Percentiles rank a stretch among this genome's conserved stretches.
Evolutionary conservation across 306 rosid genomes (phyloP).

Genomic region (Begonia loranthoides): DNA sequence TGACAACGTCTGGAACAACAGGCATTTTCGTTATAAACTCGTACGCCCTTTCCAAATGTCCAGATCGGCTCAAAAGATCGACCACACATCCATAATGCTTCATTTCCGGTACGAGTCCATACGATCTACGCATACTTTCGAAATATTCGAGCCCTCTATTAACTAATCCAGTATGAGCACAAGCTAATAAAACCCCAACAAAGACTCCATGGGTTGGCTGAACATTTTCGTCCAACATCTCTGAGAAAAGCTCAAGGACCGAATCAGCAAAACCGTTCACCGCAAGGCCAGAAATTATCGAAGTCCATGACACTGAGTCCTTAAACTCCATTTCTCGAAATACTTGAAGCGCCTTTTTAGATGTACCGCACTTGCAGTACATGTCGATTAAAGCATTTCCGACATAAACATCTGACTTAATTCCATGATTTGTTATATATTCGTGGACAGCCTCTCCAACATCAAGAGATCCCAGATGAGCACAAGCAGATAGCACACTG

Average conservation of each 20-base stretch:
- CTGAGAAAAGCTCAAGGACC: slow-evolving; percentile 42
- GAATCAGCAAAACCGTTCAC: slow-evolving; percentile 72
- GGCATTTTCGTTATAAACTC: slow-evolving; percentile 62
- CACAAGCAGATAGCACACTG: slow-evolving; percentile 81
- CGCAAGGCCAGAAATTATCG: slow-evolving; percentile 65
- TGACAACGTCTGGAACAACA: slow-evolving; percentile 43
- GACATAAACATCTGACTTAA: slow-evolving; percentile 51
- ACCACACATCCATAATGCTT: slow-evolving; percentile 71
- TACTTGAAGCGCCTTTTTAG: slow-evolving; percentile 59
- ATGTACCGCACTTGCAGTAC: slow-evolving; percentile 83
- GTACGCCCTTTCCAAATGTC: slow-evolving; percentile 57
- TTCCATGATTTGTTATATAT: slow-evolving; percentile 30
- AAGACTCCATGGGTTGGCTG: slow-evolving; percentile 57
- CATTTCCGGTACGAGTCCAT: slow-evolving; percentile 59
- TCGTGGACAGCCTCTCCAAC: slow-evolving; percentile 57
- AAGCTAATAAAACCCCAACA: slow-evolving; percentile 65
- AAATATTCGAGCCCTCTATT: slow-evolving; percentile 61
- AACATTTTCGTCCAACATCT: slow-evolving; percentile 48
- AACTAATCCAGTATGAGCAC: slow-evolving; percentile 75
- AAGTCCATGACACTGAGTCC: slow-evolving; percentile 64
- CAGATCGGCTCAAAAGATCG: slow-evolving; percentile 77
- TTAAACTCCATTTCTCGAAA: slow-evolving; percentile 49
- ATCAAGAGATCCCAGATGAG: slow-evolving; percentile 71
- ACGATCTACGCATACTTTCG: slow-evolving; percentile 51
- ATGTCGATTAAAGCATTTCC: slow-evolving; percentile 70